Percentiles rank a stretch among this genome's conserved stretches.
phyloP scores from a whole-genome alignment of 1,284 basidiomycete species.

The Phenoliferia sp. region DNA sequence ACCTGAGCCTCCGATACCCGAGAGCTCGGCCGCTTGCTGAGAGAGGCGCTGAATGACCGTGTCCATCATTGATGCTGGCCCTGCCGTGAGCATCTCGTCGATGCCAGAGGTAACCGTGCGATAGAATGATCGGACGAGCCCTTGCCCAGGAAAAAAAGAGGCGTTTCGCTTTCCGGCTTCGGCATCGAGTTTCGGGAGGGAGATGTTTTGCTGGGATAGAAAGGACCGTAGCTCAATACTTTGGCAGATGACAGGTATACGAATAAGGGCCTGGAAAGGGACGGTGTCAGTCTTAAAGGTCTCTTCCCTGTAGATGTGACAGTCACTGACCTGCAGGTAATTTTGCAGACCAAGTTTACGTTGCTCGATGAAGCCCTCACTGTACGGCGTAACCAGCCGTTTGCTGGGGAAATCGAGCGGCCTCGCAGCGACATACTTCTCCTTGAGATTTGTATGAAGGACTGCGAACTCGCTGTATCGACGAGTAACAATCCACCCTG shows the following conservation, averaged over 20 bases:
- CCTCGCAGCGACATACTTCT: conserved; percentile 62
- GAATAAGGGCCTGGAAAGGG: conserved; percentile 64
- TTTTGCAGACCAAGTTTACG: conserved; percentile 73
- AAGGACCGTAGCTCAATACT: conserved; percentile 78
- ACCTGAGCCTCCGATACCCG: too few species aligned
- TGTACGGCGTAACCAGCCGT: conserved; percentile 66
- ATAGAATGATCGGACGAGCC: conserved; percentile 73
- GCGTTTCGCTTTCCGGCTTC: neutral
- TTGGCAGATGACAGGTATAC: conserved; percentile 70
- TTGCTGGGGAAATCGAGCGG: conserved; percentile 84
- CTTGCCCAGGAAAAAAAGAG: conserved; percentile 57
- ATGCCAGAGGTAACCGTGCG: conserved; percentile 83
- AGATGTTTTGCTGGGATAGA: conserved; percentile 64
- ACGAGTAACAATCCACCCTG: conserved; percentile 85
- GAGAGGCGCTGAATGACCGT: conserved; percentile 83
- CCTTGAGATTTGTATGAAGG: conserved; percentile 77
- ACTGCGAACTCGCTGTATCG: conserved; percentile 91
- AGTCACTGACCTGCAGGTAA: conserved; percentile 64
- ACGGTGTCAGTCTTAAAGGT: too few species aligned
- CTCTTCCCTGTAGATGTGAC: too few species aligned
- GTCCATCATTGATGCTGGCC: conserved; percentile 84
- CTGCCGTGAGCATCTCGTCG: conserved; percentile 77
- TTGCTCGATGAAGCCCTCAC: conserved; percentile 74
- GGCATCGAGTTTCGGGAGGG: conserved; percentile 21
- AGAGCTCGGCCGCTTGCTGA: conserved; percentile 78